Evolutionary conservation across 306 rosid genomes (phyloP).

Genomic region (Gleditsia sinensis): DNA sequence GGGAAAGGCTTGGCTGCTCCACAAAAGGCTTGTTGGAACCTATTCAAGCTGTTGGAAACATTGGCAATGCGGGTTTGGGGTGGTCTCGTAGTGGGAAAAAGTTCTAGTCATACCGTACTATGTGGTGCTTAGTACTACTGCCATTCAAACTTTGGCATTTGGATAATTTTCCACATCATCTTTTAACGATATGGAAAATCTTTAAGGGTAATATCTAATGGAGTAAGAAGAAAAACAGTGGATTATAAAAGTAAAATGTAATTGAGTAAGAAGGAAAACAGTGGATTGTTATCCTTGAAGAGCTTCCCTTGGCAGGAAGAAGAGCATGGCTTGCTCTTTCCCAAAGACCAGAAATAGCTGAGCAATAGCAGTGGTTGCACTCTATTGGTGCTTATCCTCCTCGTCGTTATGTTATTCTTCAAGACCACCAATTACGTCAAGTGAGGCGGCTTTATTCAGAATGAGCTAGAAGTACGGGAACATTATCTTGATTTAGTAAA

Average conservation of each 20-base stretch:
- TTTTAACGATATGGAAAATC: not conserved
- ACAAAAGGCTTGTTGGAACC: slow-evolving; percentile 75
- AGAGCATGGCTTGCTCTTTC: not conserved
- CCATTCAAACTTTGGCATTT: not conserved
- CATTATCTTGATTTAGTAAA: not conserved
- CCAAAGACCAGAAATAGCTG: not conserved
- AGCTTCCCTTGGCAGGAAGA: not conserved
- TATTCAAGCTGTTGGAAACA: slow-evolving; percentile 65
- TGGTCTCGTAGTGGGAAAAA: slow-evolving; percentile 48
- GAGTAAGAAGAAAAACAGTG: not conserved
- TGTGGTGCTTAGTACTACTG: not conserved
- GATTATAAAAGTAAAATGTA: not conserved
- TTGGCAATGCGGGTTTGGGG: slow-evolving; percentile 83
- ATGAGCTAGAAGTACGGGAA: not conserved
- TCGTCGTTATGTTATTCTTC: not conserved
- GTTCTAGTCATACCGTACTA: not conserved
- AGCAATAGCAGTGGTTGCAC: not conserved
- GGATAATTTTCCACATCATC: not conserved
- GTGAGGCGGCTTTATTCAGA: not conserved
- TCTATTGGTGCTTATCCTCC: not conserved
- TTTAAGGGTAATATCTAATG: not conserved
- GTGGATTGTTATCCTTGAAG: not conserved
- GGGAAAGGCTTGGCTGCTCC: slow-evolving; percentile 81
- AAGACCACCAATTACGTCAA: not conserved
- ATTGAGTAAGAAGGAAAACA: not conserved